Percentiles rank a stretch among this genome's conserved stretches.
Conservation (phyloP, 2,329 filamentous ascomycete genomes). For the Colletotrichum liaoningense region DNA sequence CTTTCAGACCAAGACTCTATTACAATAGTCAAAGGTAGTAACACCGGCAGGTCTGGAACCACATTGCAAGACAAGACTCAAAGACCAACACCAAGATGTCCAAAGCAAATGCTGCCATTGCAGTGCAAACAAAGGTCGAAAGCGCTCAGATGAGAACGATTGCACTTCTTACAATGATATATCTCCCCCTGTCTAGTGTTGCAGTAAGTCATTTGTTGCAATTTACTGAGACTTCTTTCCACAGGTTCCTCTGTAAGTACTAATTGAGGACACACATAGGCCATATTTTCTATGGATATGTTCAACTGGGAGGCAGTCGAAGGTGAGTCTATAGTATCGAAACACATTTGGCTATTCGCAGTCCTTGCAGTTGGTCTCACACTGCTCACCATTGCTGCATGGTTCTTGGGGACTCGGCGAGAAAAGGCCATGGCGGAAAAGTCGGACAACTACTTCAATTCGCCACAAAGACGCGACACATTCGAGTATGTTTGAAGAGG, state of each 20-base stretch:
- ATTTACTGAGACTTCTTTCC: background rate
- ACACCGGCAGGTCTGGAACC: conserved; percentile 41
- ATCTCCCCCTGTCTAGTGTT: conserved; percentile 42
- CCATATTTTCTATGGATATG: conserved; percentile 43
- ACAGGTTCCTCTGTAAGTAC: background rate
- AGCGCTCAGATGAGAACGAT: conserved; percentile 45
- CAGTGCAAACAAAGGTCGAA: conserved; percentile 40
- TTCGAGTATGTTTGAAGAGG: background rate
- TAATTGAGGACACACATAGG: conserved; percentile 24
- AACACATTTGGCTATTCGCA: conserved; percentile 42
- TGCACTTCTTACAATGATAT: conserved; percentile 44
- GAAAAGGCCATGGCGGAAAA: background rate
- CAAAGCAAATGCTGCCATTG: conserved; percentile 38
- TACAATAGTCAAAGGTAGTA: background rate
- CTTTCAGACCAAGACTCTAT: background rate
- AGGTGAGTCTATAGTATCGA: conserved; percentile 39
- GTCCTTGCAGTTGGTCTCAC: conserved; percentile 39
- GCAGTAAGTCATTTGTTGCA: conserved; percentile 37
- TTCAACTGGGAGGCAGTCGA: conserved; percentile 40
- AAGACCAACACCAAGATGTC: conserved; percentile 40
- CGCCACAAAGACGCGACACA: background rate
- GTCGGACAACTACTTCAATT: background rate
- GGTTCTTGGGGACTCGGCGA: conserved; percentile 3
- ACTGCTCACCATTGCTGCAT: conserved; percentile 16
- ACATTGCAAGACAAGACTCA: conserved; percentile 42